A percentile compares a stretch with the other conserved stretches of the same genome.
phyloP scores from a whole-genome alignment of 2,329 filamentous ascomycete species.

The Cercospora sp. region DNA sequence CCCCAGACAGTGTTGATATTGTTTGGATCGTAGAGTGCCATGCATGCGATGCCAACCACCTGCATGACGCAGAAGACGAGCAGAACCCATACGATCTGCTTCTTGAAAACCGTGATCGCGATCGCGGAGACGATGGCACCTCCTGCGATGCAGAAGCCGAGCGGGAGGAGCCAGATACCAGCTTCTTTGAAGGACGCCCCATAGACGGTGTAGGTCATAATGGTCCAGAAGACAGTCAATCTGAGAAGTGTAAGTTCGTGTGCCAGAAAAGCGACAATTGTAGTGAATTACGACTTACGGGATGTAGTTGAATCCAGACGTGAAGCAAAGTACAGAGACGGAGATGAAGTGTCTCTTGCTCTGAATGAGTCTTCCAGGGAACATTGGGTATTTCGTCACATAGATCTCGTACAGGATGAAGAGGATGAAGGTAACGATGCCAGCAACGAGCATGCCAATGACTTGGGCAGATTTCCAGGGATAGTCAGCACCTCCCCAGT shows the following conservation, averaged over 20 bases:
- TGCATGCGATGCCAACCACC: constrained; percentile 51
- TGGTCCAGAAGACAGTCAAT: constrained; percentile 60
- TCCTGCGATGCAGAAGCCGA: constrained; percentile 61
- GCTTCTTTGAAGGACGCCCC: constrained; percentile 43
- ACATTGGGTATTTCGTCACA: constrained; percentile 39
- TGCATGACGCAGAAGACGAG: constrained; percentile 61
- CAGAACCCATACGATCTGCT: constrained; percentile 60
- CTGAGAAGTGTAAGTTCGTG: neutral
- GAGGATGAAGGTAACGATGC: constrained; percentile 39
- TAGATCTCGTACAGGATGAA: constrained; percentile 46
- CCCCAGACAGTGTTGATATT: constrained; percentile 38
- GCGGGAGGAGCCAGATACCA: constrained; percentile 62
- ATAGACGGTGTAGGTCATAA: constrained; percentile 63
- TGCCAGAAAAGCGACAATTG: neutral
- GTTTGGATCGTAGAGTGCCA: constrained; percentile 27
- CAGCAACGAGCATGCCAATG: constrained; percentile 45
- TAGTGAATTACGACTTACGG: neutral
- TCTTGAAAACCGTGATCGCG: constrained; percentile 58
- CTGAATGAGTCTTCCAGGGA: constrained; percentile 30
- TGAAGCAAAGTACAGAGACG: constrained; percentile 25
- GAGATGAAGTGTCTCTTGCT: constrained; percentile 32
- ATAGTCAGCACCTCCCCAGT: constrained; percentile 51
- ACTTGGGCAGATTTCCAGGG: constrained; percentile 43
- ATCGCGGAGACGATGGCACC: constrained; percentile 60
- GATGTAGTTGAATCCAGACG: constrained; percentile 39